Conservation (phyloP, 2,329 filamentous ascomycete genomes). For the Sarocladium kiliense region DNA sequence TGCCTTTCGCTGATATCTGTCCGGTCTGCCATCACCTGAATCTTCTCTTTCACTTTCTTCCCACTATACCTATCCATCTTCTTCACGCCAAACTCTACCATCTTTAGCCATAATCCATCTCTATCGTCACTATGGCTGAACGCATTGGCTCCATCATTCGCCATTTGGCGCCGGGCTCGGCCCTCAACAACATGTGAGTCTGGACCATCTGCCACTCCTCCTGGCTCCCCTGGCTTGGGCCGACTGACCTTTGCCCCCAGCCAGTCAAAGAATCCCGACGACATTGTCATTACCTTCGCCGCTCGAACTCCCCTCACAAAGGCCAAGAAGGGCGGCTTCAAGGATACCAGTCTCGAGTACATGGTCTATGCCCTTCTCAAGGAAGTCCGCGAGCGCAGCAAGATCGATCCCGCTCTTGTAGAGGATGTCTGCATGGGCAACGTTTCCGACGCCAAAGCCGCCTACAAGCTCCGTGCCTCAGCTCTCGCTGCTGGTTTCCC, state of each 20-base stretch:
- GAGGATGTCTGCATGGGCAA: slow-evolving; percentile 94
- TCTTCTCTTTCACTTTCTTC: neutral
- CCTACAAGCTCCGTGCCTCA: slow-evolving; percentile 87
- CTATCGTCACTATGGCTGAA: slow-evolving; percentile 63
- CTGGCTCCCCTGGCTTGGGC: slow-evolving; percentile 1
- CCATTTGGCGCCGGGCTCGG: slow-evolving; percentile 72
- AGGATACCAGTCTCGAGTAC: slow-evolving; percentile 87
- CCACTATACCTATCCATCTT: neutral
- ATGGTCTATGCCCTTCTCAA: slow-evolving; percentile 79
- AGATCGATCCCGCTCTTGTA: slow-evolving; percentile 72
- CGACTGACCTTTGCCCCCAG: slow-evolving; percentile 38
- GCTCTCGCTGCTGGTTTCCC: slow-evolving; percentile 89
- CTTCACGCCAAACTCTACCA: neutral
- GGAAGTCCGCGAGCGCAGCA: slow-evolving; percentile 65
- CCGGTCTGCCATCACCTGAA: neutral
- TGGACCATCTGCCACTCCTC: neutral
- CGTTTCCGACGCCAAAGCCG: slow-evolving; percentile 77
- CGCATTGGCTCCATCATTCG: slow-evolving; percentile 82
- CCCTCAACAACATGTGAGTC: slow-evolving; percentile 71
- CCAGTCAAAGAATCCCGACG: slow-evolving; percentile 88
- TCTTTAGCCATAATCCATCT: neutral
- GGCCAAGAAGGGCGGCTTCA: slow-evolving; percentile 87
- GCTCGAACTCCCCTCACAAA: slow-evolving; percentile 86
- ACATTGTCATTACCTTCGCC: slow-evolving; percentile 93
- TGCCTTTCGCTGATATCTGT: neutral